These are phyloP conservation scores for Ampelomyces quisqualis DNA, from an alignment of 2,329 filamentous ascomycete species.

Conservation along the genomic window DNA sequence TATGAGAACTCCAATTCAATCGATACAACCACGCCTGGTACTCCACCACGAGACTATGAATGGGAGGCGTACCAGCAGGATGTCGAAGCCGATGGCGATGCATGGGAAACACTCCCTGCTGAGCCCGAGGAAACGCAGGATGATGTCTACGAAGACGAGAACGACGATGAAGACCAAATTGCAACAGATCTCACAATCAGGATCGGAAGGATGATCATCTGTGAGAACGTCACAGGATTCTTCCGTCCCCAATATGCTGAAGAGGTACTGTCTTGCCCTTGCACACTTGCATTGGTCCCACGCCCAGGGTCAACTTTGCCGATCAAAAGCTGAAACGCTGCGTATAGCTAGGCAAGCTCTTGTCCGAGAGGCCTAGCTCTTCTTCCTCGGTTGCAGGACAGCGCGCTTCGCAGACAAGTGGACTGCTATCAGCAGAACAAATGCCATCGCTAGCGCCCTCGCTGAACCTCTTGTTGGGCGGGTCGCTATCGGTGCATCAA, in stretches of 20 bases:
- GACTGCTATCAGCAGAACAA: slow-evolving; percentile 40
- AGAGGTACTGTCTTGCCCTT: slow-evolving; percentile 38
- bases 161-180: slow-evolving; percentile 43
- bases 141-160: slow-evolving; percentile 43
- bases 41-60: slow-evolving; percentile 43
- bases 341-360: slow-evolving; percentile 42
- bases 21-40: slow-evolving; percentile 41
- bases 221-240: slow-evolving; percentile 43
- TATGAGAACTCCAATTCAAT: slow-evolving; percentile 32
- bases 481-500: slow-evolving; percentile 31
- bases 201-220: slow-evolving; percentile 45
- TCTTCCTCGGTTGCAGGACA: slow-evolving; percentile 41
- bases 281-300: slow-evolving; percentile 8
- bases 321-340: slow-evolving; percentile 28
- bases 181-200: slow-evolving; percentile 43
- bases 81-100: slow-evolving; percentile 41
- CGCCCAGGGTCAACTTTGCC: slow-evolving; percentile 4
- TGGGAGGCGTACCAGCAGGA: slow-evolving; percentile 45
- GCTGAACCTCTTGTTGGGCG: slow-evolving; percentile 37
- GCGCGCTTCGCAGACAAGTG: slow-evolving; percentile 38
- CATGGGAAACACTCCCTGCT: slow-evolving; percentile 41
- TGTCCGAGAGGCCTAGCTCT: slow-evolving; percentile 36
- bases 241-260: slow-evolving; percentile 45
- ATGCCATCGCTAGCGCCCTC: slow-evolving; percentile 42
- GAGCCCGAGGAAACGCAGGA: slow-evolving; percentile 42